A percentile compares a stretch with the other conserved stretches of the same genome.
Conservation (phyloP, 2,329 filamentous ascomycete genomes). For the Trichoderma lentiforme region DNA sequence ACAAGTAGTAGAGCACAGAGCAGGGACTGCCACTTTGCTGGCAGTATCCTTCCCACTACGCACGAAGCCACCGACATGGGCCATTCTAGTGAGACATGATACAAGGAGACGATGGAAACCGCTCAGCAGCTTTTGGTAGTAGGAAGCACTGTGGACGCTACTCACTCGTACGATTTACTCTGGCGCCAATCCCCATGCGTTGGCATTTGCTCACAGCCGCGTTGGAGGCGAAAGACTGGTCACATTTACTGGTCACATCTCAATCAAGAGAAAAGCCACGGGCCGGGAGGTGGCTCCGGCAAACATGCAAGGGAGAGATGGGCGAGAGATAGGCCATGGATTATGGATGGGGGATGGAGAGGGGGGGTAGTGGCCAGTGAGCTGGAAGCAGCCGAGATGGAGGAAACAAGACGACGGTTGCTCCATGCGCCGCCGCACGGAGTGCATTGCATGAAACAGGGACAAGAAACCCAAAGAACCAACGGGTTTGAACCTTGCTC, state of each 20-base stretch:
- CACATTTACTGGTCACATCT: slow-evolving; percentile 15
- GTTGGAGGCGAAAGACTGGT: slow-evolving; percentile 1
- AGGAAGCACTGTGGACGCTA: background rate
- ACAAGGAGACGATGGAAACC: background rate
- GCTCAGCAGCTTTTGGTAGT: background rate
- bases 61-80: background rate
- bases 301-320: slow-evolving; percentile 2
- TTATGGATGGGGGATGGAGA: background rate
- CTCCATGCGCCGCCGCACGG: background rate
- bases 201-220: slow-evolving; percentile 4
- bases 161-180: background rate
- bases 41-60: background rate
- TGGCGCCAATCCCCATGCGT: background rate
- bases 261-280: slow-evolving; percentile 8
- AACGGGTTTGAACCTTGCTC: background rate
- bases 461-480: background rate
- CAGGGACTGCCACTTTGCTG: slow-evolving; percentile 5
- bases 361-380: background rate
- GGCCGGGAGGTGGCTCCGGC: background rate
- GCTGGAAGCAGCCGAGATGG: slow-evolving; percentile 8
- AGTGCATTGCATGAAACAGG: slow-evolving; percentile 7
- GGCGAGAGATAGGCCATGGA: background rate
- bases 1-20: background rate
- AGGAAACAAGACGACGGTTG: background rate
- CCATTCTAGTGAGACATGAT: slow-evolving; percentile 4